Evolutionary conservation across 2,329 filamentous ascomycete species (phyloP).

Genomic region (Allantophomopsis cytisporea): DNA sequence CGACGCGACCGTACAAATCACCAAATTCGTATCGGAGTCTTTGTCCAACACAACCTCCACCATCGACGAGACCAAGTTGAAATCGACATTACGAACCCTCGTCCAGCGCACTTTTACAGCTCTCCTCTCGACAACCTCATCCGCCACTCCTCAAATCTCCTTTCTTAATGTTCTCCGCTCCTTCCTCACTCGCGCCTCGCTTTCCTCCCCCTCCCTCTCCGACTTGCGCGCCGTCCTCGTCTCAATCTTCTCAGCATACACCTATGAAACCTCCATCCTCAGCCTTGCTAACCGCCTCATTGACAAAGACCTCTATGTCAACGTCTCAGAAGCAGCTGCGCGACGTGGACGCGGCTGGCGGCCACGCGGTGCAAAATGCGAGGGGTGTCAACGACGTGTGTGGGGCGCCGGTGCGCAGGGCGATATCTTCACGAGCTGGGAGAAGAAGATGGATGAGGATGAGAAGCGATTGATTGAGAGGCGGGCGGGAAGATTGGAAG

Average conservation of each 20-base stretch:
- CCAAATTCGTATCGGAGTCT: slow-evolving; percentile 39
- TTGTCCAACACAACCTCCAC: slow-evolving; percentile 15
- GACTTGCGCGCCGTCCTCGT: slow-evolving; percentile 75
- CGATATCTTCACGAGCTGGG: slow-evolving; percentile 72
- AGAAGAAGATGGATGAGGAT: slow-evolving; percentile 40
- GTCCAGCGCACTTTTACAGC: slow-evolving; percentile 89
- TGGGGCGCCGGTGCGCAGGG: slow-evolving; percentile 82
- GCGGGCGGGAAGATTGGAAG: slow-evolving; percentile 17
- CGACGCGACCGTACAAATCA: slow-evolving; percentile 46
- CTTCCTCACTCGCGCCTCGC: slow-evolving; percentile 73
- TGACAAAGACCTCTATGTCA: slow-evolving; percentile 77
- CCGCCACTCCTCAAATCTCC: slow-evolving; percentile 39
- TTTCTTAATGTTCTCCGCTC: slow-evolving; percentile 83
- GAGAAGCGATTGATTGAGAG: slow-evolving; percentile 23
- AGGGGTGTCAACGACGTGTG: slow-evolving; percentile 66
- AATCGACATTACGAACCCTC: slow-evolving; percentile 52
- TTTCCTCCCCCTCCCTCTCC: slow-evolving; percentile 70
- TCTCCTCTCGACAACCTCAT: slow-evolving; percentile 63
- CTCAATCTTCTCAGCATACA: slow-evolving; percentile 89
- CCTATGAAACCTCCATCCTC: slow-evolving; percentile 86
- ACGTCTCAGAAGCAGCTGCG: slow-evolving; percentile 60
- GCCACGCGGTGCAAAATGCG: slow-evolving; percentile 74
- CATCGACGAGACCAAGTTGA: slow-evolving; percentile 47
- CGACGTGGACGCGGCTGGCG: slow-evolving; percentile 81
- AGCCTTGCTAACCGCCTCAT: slow-evolving; percentile 74